Percentiles rank a stretch among this genome's conserved stretches.
phyloP scores from a whole-genome alignment of 1,284 basidiomycete species.

The Moesziomyces aphidis region DNA sequence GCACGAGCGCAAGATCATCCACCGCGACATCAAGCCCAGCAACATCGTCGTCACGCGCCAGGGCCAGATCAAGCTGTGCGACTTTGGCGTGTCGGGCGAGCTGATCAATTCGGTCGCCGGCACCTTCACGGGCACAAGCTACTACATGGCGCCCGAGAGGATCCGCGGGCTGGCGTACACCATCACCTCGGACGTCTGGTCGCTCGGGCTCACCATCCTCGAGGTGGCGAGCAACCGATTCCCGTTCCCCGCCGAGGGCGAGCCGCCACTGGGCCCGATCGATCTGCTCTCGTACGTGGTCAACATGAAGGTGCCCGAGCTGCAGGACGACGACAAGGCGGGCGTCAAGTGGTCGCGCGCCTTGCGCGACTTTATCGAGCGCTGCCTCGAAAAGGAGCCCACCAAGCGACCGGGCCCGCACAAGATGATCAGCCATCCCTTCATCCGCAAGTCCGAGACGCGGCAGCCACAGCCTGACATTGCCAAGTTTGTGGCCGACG shows the following conservation, averaged over 20 bases:
- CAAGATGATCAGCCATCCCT: slow-evolving; percentile 86
- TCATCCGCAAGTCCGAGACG: slow-evolving; percentile 82
- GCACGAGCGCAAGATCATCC: slow-evolving; percentile 89
- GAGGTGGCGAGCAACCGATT: slow-evolving; percentile 94
- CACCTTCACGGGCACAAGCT: slow-evolving; percentile 95
- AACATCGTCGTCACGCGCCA: slow-evolving; percentile 89
- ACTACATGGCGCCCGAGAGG: slow-evolving; percentile 98
- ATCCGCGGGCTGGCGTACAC: slow-evolving; percentile 89
- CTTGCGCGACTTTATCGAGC: slow-evolving; percentile 92
- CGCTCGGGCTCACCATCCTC: slow-evolving; percentile 89
- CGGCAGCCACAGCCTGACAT: slow-evolving; percentile 75
- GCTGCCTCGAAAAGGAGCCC: slow-evolving; percentile 76
- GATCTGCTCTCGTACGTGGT: slow-evolving; percentile 94
- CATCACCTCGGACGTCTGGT: slow-evolving; percentile 98
- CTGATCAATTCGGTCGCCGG: slow-evolving; percentile 89
- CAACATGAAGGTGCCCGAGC: slow-evolving; percentile 83
- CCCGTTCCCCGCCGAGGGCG: slow-evolving; percentile 88
- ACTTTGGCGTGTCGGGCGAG: slow-evolving; percentile 97
- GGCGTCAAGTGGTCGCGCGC: slow-evolving; percentile 79
- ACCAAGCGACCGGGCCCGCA: slow-evolving; percentile 82
- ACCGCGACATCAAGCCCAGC: slow-evolving; percentile 97
- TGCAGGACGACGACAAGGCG: slow-evolving; percentile 72
- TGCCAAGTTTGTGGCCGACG: slow-evolving; percentile 81
- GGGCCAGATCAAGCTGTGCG: slow-evolving; percentile 90
- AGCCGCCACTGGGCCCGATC: slow-evolving; percentile 78